Percentiles rank a stretch among this genome's conserved stretches.
Evolutionary conservation across 176 grass and related monocot species (phyloP).

Genomic region (Avena atlantica): DNA sequence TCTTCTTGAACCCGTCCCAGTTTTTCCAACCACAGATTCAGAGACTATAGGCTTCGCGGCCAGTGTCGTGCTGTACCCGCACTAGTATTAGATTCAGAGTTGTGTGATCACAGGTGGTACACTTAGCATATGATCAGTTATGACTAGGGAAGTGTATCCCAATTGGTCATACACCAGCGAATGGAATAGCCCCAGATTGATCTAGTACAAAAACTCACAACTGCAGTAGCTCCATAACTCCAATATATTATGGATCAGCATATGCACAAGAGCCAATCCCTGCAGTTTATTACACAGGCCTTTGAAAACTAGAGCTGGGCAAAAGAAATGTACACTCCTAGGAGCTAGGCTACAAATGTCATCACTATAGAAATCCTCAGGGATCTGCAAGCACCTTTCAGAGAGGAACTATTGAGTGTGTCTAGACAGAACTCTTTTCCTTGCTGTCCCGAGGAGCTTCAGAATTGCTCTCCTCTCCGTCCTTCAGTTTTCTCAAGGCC

Average conservation of each 20-base stretch:
- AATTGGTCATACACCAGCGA: background rate
- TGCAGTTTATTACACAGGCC: background rate
- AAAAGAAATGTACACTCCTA: background rate
- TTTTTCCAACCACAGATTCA: slow-evolving; percentile 33
- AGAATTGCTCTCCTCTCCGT: slow-evolving; percentile 44
- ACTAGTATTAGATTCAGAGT: background rate
- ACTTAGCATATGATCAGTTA: background rate
- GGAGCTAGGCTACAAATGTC: background rate
- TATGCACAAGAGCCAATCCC: background rate
- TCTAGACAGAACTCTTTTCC: slow-evolving; percentile 70
- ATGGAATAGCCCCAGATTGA: background rate
- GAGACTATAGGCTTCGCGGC: background rate
- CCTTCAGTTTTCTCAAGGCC: slow-evolving; percentile 66
- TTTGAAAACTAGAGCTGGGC: background rate
- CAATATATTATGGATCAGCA: slow-evolving; percentile 22
- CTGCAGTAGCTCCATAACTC: background rate
- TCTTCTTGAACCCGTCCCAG: slow-evolving; percentile 20
- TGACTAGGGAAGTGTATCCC: background rate
- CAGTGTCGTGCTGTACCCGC: background rate
- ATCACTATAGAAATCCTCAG: background rate
- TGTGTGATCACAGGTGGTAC: background rate
- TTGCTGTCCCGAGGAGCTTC: slow-evolving; percentile 56
- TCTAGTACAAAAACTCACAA: background rate
- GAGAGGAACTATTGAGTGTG: slow-evolving; percentile 8
- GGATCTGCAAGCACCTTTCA: background rate